Percentiles rank a stretch among this genome's conserved stretches.
phyloP scores from a whole-genome alignment of 805 yeast genomes.

The Limtongia smithiae region DNA sequence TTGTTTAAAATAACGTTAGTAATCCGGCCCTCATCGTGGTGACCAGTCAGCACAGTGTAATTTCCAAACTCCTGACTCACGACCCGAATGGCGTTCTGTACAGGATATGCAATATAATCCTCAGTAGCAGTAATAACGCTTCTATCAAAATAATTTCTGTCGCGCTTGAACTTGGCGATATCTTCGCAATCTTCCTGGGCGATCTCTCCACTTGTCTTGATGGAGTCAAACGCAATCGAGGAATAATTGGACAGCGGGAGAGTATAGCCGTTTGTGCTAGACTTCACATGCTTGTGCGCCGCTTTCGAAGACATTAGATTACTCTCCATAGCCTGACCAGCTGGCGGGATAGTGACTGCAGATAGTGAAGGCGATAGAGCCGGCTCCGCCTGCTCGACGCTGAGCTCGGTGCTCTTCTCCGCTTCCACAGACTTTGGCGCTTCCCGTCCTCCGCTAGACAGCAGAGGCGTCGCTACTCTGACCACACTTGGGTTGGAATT shows the following conservation, averaged over 20 bases:
- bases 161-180: constrained; percentile 22
- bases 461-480: too few relatives aligned
- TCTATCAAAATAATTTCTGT: constrained; percentile 7
- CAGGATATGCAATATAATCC: constrained; percentile 25
- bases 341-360: too few relatives aligned
- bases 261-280: too few relatives aligned
- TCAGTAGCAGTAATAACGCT: constrained; percentile 19
- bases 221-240: constrained; percentile 10
- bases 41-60: constrained; percentile 18
- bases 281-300: not conserved
- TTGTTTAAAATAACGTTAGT: constrained; percentile 17
- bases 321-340: too few relatives aligned
- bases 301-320: too few relatives aligned
- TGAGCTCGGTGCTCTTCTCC: too few relatives aligned
- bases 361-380: too few relatives aligned
- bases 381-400: too few relatives aligned
- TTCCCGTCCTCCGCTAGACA: too few relatives aligned
- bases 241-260: constrained; percentile 6
- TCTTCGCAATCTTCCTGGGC: constrained; percentile 16
- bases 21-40: constrained; percentile 19
- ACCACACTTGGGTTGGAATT: too few relatives aligned
- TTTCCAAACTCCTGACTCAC: constrained; percentile 26
- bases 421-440: too few relatives aligned
- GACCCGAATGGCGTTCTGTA: constrained; percentile 17
- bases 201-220: constrained; percentile 9